Conservation (phyloP, 75 land plant species). For the Chamaecyparis obtusa region DNA sequence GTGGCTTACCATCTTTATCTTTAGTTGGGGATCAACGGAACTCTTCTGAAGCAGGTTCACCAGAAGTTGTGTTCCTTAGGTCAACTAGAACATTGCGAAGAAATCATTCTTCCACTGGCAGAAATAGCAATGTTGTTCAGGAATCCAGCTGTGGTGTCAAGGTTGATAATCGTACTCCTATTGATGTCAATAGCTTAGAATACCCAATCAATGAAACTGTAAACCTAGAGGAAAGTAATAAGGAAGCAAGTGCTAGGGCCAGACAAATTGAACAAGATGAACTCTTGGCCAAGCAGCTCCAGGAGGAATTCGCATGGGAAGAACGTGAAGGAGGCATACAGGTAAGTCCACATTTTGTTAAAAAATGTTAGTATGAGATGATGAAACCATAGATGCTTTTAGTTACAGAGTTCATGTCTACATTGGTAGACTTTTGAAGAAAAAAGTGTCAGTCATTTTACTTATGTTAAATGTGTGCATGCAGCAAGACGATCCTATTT, state of each 20-base stretch:
- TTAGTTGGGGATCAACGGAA: background rate
- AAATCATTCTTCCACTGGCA: background rate
- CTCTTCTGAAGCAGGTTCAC: background rate
- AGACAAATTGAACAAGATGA: too few species aligned
- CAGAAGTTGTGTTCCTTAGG: background rate
- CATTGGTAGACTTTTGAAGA: background rate
- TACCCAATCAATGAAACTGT: background rate
- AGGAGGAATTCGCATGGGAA: too few species aligned
- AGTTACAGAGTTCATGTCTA: background rate
- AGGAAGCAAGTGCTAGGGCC: too few species aligned
- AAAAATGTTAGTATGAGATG: background rate
- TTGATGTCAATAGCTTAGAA: conserved; percentile 12
- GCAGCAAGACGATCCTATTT: background rate
- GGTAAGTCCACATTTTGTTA: too few species aligned
- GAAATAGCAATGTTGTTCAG: background rate
- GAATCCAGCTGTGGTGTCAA: background rate
- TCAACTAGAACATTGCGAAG: background rate
- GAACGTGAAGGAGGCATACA: too few species aligned
- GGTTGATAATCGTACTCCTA: background rate
- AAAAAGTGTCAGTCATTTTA: background rate
- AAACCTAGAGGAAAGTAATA: background rate
- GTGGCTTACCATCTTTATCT: background rate
- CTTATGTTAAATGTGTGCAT: background rate
- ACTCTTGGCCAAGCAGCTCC: too few species aligned
- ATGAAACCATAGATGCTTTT: too few species aligned